phyloP scores from a whole-genome alignment of 225 moss, liverwort and hornwort species.

The Rhytidiadelphus loreus region DNA sequence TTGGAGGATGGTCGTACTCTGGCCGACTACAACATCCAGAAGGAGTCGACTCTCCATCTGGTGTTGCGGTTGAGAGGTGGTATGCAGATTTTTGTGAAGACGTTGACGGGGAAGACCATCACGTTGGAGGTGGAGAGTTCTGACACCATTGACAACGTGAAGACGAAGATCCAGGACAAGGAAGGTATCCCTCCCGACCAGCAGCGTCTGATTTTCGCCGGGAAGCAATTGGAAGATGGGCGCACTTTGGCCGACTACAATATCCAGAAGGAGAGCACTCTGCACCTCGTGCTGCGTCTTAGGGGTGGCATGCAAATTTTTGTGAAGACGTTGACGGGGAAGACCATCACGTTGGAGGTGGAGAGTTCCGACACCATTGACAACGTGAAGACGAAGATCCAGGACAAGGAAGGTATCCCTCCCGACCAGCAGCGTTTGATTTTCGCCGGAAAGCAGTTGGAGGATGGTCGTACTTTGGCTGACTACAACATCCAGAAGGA shows the following conservation, averaged over 20 bases:
- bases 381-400: not conserved
- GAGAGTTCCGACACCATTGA: not conserved
- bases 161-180: not conserved
- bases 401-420: not conserved
- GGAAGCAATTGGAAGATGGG: not conserved
- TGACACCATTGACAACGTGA: not conserved
- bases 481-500: not conserved
- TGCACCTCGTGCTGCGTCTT: rapidly evolving
- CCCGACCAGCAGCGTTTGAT: not conserved
- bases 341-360: not conserved
- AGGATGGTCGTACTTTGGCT: rapidly evolving
- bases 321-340: not conserved
- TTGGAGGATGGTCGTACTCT: not conserved
- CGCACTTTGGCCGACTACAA: not conserved
- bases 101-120: not conserved
- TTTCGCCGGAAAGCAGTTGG: not conserved
- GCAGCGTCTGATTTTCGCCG: not conserved
- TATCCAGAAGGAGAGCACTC: not conserved
- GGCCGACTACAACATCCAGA: not conserved
- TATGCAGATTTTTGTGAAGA: not conserved
- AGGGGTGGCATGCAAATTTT: not conserved
- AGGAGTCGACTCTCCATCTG: not conserved
- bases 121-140: not conserved
- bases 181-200: not conserved
- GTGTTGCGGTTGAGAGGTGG: not conserved